phyloP scores from a whole-genome alignment of 352 stramenopile genomes.

The Pythium angustatum region DNA sequence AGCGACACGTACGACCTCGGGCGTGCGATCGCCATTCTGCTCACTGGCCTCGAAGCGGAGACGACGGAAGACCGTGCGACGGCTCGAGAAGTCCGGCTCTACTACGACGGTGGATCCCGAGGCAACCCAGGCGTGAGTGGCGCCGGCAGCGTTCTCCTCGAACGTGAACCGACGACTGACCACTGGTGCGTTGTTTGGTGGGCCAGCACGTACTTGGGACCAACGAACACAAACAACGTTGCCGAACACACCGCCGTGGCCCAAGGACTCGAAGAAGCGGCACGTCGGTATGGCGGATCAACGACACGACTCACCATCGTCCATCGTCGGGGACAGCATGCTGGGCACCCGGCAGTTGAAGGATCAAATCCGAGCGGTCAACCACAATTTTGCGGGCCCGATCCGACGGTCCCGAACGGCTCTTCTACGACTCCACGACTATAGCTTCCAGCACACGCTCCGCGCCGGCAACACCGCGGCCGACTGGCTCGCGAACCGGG shows the following conservation, averaged over 20 bases:
- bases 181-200: not conserved
- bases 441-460: conserved; percentile 1
- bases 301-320: not conserved
- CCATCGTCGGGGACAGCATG: conserved; percentile 15
- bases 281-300: not conserved
- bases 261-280: not conserved
- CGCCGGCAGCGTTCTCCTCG: conserved; percentile 2
- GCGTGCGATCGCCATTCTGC: not conserved
- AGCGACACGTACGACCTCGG: not conserved
- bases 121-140: conserved; percentile 3
- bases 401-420: not conserved
- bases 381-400: not conserved
- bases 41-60: not conserved
- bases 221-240: not conserved
- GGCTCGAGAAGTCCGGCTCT: not conserved
- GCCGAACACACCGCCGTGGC: conserved; percentile 6
- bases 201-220: conserved; percentile 1
- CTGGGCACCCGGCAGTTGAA: not conserved
- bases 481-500: conserved; percentile 14
- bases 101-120: conserved; percentile 7
- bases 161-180: not conserved
- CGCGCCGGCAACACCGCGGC: conserved; percentile 6
- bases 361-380: not conserved
- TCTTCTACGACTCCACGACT: not conserved
- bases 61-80: too few relatives aligned